These are phyloP conservation scores for Mitragyna speciosa DNA, from an alignment of 257 asterid genomes.

Conservation along the genomic window DNA sequence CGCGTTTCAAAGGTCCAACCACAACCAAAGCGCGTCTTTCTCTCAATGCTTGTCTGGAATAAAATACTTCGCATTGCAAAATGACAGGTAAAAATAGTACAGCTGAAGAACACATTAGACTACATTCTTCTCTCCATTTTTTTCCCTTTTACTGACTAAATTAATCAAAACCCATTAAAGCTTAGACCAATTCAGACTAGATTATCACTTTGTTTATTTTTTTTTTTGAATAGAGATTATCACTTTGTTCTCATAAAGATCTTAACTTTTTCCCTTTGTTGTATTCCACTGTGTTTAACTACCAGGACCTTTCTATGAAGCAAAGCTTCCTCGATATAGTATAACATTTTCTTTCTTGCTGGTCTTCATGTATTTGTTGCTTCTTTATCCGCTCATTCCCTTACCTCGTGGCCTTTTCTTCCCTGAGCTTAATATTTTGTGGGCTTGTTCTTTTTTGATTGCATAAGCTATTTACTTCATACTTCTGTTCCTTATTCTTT, in stretches of 20 bases:
- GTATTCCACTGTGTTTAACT: conserved; percentile 2
- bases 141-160: neutral
- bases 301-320: conserved; percentile 29
- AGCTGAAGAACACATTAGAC: neutral
- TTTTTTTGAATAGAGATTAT: no score
- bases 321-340: conserved; percentile 11
- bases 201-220: conserved; percentile 12
- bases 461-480: neutral
- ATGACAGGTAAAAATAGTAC: neutral
- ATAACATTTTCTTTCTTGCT: conserved; percentile 10
- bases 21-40: conserved; percentile 14
- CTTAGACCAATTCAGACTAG: conserved; percentile 31
- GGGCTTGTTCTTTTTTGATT: neutral
- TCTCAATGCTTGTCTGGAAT: neutral
- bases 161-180: conserved; percentile 25
- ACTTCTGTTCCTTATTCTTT: neutral
- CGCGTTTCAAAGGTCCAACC: neutral
- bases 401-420: neutral
- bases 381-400: neutral
- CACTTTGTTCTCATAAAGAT: conserved; percentile 40
- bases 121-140: neutral
- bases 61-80: neutral
- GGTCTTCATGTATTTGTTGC: neutral
- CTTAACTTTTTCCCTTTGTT: conserved; percentile 32
- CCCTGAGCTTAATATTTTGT: neutral